These are phyloP conservation scores for Pythium monospermum DNA, from an alignment of 352 stramenopile species.

Conservation along the genomic window DNA sequence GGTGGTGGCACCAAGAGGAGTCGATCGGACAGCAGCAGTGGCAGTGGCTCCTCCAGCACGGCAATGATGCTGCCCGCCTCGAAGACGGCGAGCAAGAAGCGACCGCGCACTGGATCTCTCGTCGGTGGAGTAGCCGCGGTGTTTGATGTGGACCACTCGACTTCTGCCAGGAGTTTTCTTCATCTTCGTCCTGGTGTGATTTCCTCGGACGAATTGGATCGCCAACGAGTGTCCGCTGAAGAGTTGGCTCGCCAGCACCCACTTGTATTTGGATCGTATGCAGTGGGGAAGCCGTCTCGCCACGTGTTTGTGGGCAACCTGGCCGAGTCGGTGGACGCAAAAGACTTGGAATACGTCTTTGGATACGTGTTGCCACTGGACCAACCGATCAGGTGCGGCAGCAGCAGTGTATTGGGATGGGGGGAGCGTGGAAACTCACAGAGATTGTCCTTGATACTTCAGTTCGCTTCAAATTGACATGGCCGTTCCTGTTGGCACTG, in stretches of 20 bases:
- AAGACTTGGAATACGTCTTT: conserved; percentile 55
- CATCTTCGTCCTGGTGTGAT: conserved; percentile 48
- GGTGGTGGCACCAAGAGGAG: no score
- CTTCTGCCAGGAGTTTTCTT: no score
- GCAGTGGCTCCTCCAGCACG: background rate
- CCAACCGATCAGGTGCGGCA: conserved; percentile 27
- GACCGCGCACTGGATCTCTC: no score
- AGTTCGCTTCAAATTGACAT: background rate
- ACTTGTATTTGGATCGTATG: conserved; percentile 36
- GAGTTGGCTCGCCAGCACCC: conserved; percentile 30
- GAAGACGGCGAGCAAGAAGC: background rate
- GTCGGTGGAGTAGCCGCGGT: no score
- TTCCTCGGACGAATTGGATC: conserved; percentile 46
- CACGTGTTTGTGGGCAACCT: conserved; percentile 42
- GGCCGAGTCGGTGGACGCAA: conserved; percentile 34
- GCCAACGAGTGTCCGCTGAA: conserved; percentile 26
- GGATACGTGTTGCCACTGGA: conserved; percentile 40
- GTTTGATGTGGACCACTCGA: no score
- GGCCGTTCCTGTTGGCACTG: no score
- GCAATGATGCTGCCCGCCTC: background rate
- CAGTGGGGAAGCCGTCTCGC: conserved; percentile 23
- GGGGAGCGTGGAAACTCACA: no score
- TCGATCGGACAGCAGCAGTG: background rate
- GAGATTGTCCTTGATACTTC: no score
- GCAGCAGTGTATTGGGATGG: background rate